phyloP scores from a whole-genome alignment of 2,329 filamentous ascomycete genomes.

The Colletotrichum sp. region DNA sequence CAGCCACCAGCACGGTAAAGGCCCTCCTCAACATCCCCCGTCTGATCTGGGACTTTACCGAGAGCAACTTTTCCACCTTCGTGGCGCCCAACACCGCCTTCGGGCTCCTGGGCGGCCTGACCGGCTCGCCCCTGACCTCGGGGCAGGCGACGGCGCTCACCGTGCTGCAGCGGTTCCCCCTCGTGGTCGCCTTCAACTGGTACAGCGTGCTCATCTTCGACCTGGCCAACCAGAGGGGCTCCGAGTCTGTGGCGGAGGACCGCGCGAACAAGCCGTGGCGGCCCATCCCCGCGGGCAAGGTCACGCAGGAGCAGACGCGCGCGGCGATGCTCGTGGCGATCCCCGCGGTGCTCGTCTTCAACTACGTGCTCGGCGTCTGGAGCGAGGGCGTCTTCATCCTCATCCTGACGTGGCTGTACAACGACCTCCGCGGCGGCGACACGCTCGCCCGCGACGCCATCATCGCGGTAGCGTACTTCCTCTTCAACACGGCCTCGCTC shows the following conservation, averaged over 20 bases:
- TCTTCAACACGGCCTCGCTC: conserved; percentile 33
- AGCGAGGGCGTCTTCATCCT: conserved; percentile 27
- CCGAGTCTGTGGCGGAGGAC: conserved; percentile 30
- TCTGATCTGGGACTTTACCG: conserved; percentile 20
- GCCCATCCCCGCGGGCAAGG: conserved; percentile 28
- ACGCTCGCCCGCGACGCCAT: conserved; percentile 28
- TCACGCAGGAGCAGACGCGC: conserved; percentile 30
- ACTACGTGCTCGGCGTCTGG: conserved; percentile 23
- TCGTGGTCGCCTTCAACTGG: conserved; percentile 29
- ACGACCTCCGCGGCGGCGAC: conserved; percentile 31
- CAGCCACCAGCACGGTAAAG: neutral
- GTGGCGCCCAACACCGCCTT: conserved; percentile 20
- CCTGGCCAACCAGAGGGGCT: conserved; percentile 32
- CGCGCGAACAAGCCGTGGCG: conserved; percentile 36
- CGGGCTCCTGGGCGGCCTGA: conserved; percentile 4
- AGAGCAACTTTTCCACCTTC: conserved; percentile 19
- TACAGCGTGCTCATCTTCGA: conserved; percentile 31
- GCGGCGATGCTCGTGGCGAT: conserved; percentile 27
- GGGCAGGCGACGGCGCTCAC: neutral
- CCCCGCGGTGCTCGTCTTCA: conserved; percentile 23
- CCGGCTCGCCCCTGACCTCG: conserved; percentile 9
- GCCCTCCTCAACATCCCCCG: neutral
- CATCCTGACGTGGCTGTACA: conserved; percentile 33
- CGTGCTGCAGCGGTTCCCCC: neutral
- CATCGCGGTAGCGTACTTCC: conserved; percentile 29